Base-by-base conservation (phyloP, 495 filamentous ascomycete species). In the Durotheca rogersii region DNA sequence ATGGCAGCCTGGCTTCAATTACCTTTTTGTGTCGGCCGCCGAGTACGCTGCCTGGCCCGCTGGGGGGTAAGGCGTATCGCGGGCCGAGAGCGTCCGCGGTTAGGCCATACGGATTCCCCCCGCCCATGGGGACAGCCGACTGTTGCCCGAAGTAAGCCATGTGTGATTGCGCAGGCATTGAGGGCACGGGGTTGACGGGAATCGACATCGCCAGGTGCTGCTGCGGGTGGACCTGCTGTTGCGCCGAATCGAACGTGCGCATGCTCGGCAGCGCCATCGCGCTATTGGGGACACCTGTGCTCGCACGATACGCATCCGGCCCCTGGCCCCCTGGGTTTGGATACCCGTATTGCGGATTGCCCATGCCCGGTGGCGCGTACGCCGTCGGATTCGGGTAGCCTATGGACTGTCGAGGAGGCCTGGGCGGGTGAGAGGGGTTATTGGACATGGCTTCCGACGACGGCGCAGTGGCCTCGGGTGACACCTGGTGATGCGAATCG, bases 11-110 rank as follows among this genome's bases (percentile, higher is more conserved):
- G 57, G 52, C 38, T 33, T 39, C 29, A 47, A 61, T 67, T 75
- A 81, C 78, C 74, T 97, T 96, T 75, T 96, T 97, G 70, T 94
- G 89, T 53, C 90, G 79, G 25, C 86, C 86, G 41, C 88, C 83
- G 20, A 95, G 74, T 56, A 89, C 82, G 36, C 70, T 67, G 23
- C 85, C 82, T 51, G 79, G 74, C 58, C 81, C 83, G 45, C 72
- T 72, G 41, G 79, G 73, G 27, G 62, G 64, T 76, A 84, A 41
- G 60, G 65, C 55, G 64, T 68, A 58, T 53, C 65, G 52, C 65
- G 57, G 62, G 30, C 53, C 48, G 6, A 66, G 44, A 15, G 56
- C 66, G 56, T 74, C 68, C 38, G 74, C 69, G 23, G 68, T 66
- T 10, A 78, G 63, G 66, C 60, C 68, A 63, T 80, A 78, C 47